phyloP scores from a whole-genome alignment of 2,329 filamentous ascomycete species.

The Colletotrichum godetiae region DNA sequence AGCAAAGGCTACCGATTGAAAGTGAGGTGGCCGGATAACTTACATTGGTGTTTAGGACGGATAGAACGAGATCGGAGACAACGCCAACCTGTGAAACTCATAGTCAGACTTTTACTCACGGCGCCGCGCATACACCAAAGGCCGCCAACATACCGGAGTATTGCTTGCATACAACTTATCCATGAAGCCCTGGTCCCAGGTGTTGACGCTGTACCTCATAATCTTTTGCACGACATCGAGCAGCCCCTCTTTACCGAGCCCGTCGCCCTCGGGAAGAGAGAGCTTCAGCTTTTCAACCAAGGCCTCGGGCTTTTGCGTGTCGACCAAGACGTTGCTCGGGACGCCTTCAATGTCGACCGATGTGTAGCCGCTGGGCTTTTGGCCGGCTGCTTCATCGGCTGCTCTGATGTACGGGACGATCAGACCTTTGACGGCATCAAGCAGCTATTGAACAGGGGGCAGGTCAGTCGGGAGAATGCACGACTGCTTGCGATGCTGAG shows the following conservation, averaged over 20 bases:
- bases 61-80: conserved; percentile 84
- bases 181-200: conserved; percentile 97
- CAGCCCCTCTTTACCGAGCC: conserved; percentile 77
- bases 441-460: conserved; percentile 62
- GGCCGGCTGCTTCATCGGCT: conserved; percentile 72
- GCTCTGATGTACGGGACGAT: conserved; percentile 77
- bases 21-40: conserved; percentile 40
- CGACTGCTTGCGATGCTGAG: not conserved
- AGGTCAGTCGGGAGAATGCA: conserved; percentile 7
- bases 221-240: conserved; percentile 77
- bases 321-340: conserved; percentile 69
- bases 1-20: not conserved
- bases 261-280: conserved; percentile 65
- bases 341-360: conserved; percentile 52
- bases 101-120: not conserved
- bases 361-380: conserved; percentile 63
- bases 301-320: conserved; percentile 69
- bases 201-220: conserved; percentile 91
- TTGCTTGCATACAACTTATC: conserved; percentile 96
- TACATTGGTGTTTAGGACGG: conserved; percentile 90
- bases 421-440: conserved; percentile 73
- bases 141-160: conserved; percentile 71
- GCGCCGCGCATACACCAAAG: not conserved
- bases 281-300: conserved; percentile 67
- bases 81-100: conserved; percentile 74